Evolutionary conservation across 2,329 filamentous ascomycete genomes (phyloP).

Genomic region (Pseudonectria buxi): DNA sequence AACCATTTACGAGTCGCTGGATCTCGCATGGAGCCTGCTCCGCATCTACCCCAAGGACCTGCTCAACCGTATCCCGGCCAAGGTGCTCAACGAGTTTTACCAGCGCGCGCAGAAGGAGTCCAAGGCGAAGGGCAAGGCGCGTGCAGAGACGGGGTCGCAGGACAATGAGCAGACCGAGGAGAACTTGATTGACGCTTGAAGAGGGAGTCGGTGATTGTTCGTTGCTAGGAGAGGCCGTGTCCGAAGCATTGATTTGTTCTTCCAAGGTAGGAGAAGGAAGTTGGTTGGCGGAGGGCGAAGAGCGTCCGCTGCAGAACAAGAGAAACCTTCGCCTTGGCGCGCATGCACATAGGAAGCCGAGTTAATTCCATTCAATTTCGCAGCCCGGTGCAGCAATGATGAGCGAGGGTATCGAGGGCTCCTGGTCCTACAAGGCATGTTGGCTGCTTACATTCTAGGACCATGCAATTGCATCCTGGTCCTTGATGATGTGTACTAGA

Average conservation of each 20-base stretch:
- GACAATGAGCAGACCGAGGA: constrained; percentile 42
- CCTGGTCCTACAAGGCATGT: too few relatives aligned
- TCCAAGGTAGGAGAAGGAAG: constrained; percentile 9
- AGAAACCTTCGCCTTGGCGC: constrained; percentile 13
- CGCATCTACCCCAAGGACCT: constrained; percentile 97
- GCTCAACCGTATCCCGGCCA: constrained; percentile 87
- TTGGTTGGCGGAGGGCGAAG: constrained; percentile 1
- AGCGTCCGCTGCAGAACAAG: constrained; percentile 11
- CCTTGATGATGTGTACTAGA: too few relatives aligned
- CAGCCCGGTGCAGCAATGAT: constrained; percentile 10
- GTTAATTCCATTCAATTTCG: constrained; percentile 25
- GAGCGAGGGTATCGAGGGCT: too few relatives aligned
- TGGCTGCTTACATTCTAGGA: too few relatives aligned
- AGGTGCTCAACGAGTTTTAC: constrained; percentile 78
- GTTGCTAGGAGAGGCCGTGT: not conserved
- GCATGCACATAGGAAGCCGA: constrained; percentile 23
- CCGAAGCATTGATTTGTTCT: constrained; percentile 14
- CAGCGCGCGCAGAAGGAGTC: constrained; percentile 57
- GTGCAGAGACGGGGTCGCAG: constrained; percentile 34
- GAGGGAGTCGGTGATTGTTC: not conserved
- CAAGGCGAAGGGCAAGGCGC: constrained; percentile 56
- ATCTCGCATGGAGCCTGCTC: constrained; percentile 92
- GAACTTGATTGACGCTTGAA: constrained; percentile 55
- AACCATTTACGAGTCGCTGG: constrained; percentile 86
- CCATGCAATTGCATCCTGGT: too few relatives aligned